A percentile compares a stretch with the other conserved stretches of the same genome.
Evolutionary conservation across 257 asterid species (phyloP).

Genomic region (Craterostigma plantagineum): DNA sequence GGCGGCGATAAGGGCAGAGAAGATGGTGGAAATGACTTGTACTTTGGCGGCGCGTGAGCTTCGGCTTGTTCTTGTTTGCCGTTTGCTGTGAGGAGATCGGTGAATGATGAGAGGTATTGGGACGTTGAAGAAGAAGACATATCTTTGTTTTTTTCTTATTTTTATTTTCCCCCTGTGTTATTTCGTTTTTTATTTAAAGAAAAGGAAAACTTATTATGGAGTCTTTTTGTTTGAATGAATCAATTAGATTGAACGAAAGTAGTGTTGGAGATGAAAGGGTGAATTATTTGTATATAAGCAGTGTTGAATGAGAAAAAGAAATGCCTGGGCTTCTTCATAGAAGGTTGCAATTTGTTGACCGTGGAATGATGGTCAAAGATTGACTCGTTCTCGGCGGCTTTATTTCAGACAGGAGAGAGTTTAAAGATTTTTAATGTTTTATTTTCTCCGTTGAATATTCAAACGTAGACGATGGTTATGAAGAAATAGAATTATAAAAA

Average conservation of each 20-base stretch:
- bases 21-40: constrained; percentile 22
- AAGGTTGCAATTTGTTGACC: constrained; percentile 18
- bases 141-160: no score
- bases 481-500: no score
- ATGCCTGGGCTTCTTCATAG: constrained; percentile 10
- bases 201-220: no score
- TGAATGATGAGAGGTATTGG: background rate
- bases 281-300: background rate
- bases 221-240: no score
- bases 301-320: constrained; percentile 1
- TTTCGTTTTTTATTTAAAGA: no score
- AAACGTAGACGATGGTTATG: no score
- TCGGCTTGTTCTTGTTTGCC: constrained; percentile 9
- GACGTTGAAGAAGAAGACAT: no score
- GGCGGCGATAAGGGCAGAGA: constrained; percentile 44
- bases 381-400: constrained; percentile 71
- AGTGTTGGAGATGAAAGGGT: background rate
- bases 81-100: background rate
- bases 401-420: constrained; percentile 3
- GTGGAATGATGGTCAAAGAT: constrained; percentile 31
- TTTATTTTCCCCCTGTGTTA: no score
- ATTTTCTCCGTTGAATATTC: no score
- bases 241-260: no score
- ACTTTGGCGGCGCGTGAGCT: constrained; percentile 23
- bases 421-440: no score